Conservation (phyloP, 176 grass and related monocot species). For the Echinochloa phyllopogon region DNA sequence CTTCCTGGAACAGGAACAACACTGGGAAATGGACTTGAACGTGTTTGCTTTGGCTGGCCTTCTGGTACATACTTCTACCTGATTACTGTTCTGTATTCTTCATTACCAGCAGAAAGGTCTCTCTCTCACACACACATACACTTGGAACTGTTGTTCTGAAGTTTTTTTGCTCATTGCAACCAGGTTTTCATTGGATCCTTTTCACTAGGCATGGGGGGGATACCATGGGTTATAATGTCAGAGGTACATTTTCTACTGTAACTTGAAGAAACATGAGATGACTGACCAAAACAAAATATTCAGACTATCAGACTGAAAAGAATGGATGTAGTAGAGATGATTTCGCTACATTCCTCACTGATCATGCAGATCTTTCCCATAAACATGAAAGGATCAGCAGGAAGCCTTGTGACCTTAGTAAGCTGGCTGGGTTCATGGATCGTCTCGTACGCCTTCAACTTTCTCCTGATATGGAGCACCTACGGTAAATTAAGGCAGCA, state of each 20-base stretch:
- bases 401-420: conserved; percentile 84
- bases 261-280: not conserved
- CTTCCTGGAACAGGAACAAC: conserved; percentile 52
- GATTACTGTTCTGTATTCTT: not conserved
- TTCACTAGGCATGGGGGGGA: conserved; percentile 79
- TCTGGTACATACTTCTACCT: conserved; percentile 51
- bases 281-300: not conserved
- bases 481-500: conserved; percentile 47
- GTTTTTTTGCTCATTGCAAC: conserved; percentile 6
- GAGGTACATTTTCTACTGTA: conserved; percentile 48
- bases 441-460: conserved; percentile 80
- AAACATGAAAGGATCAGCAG: conserved; percentile 78
- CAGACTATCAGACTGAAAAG: not conserved
- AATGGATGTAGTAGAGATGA: not conserved
- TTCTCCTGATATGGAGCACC: conserved; percentile 76
- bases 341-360: not conserved
- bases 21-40: conserved; percentile 54
- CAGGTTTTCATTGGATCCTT: conserved; percentile 80
- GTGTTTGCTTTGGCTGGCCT: conserved; percentile 65
- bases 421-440: conserved; percentile 83
- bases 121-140: not conserved
- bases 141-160: not conserved
- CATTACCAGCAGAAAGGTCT: not conserved
- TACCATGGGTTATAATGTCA: conserved; percentile 95
- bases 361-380: conserved; percentile 75